Percentiles rank a stretch among this genome's conserved stretches.
Conservation (phyloP, 1,284 basidiomycete species). For the Trichosporon faecale region DNA sequence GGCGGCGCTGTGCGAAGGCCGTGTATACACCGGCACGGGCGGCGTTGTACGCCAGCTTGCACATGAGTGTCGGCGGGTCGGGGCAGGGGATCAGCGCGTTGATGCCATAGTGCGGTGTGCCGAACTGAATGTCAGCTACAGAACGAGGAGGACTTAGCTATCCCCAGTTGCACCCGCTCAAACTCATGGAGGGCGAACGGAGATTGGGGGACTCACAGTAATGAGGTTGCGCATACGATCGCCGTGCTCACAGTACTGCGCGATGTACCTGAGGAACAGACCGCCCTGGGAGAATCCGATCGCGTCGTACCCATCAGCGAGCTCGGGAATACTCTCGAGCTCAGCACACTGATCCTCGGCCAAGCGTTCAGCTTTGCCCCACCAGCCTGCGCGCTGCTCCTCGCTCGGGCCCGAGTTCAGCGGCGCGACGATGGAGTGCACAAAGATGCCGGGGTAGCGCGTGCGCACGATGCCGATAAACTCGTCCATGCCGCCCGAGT, state of each 20-base stretch:
- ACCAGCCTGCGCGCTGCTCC: conserved; percentile 73
- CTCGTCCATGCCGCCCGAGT: conserved; percentile 55
- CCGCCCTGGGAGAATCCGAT: conserved; percentile 93
- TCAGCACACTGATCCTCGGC: conserved; percentile 18
- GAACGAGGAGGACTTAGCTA: not conserved
- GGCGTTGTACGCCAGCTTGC: conserved; percentile 69
- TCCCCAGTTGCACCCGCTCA: not conserved
- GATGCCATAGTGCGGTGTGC: conserved; percentile 51
- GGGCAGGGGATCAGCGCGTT: conserved; percentile 50
- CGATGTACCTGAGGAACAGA: conserved; percentile 85
- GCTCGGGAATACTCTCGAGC: conserved; percentile 15
- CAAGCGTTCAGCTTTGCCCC: conserved; percentile 42
- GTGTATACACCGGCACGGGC: conserved; percentile 74
- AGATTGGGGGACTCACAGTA: conserved; percentile 57
- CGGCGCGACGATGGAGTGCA: conserved; percentile 75
- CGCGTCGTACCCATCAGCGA: conserved; percentile 64
- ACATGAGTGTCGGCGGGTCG: conserved; percentile 56
- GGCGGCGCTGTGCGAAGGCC: conserved; percentile 72
- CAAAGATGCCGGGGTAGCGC: conserved; percentile 77
- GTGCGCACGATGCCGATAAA: conserved; percentile 66
- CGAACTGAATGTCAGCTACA: conserved; percentile 51
- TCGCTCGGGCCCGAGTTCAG: conserved; percentile 59
- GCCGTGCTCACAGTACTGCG: conserved; percentile 70
- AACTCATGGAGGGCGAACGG: no score
- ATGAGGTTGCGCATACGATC: conserved; percentile 80